Base-by-base conservation (phyloP, 2,329 filamentous ascomycete species). In the Metarhizium robertsii region DNA sequence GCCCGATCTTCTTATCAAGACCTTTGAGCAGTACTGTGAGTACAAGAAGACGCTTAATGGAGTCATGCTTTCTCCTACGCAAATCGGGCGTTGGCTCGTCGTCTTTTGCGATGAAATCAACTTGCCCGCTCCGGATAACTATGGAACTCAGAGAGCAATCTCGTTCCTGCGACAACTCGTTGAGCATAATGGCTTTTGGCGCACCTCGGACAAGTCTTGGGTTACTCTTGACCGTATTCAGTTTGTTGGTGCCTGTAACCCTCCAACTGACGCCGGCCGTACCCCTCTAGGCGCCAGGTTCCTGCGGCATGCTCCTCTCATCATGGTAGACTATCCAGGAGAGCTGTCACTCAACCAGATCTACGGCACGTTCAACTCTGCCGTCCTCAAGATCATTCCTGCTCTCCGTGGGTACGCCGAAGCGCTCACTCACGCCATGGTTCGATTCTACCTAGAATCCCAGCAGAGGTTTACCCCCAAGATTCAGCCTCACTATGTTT, bases 71-170 rank as follows among this genome's bases (percentile, higher is more conserved):
- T 95, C 92, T 29, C 94, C 94, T 0, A 95, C 88, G 6, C 95
- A 99, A 69, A 95, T 99, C 64, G 94, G 94, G 25, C 87, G 92
- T 62, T 99, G 94, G 94, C 80, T 99, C 42, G 92, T 99, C 49
- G 84, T 99, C 59, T 99, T 99, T 79, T 99, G 94, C 65, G 94
- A 99, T 69, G 94, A 99, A 71, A 99, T 99, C 75, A 99, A 99
- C 72, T 79, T 99, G 77, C 94, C 94, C 6, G 92, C 94, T 4
- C 94, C 94, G 3, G 94, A 99, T 74, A 92, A 91, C 65, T 99
- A 99, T 69, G 92, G 92, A 55, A 99, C 95, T 2, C 94, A 99
- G 71, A 86, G 94, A 59, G 94, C 94, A 38, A 99, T 99, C 61
- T 95, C 94, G 6, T 99, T 99, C 81, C 73, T 99, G 61, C 86